These are phyloP conservation scores for Citeromyces matritensis DNA, from an alignment of 805 yeast genomes.

Conservation along the genomic window DNA sequence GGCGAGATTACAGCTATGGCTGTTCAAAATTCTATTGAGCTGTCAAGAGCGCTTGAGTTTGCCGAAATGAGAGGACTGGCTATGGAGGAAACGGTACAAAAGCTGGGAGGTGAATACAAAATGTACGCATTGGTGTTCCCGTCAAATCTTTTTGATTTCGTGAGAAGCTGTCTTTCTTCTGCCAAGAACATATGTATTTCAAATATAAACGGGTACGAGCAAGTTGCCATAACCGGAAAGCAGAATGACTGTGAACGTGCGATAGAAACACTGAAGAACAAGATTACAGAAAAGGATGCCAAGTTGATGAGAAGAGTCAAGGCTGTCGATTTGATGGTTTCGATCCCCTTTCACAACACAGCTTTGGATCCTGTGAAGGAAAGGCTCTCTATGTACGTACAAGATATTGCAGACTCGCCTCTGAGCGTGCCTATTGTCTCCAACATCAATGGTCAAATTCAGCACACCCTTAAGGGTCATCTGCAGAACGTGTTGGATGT, in stretches of 20 bases:
- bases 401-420: not conserved
- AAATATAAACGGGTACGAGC: constrained; percentile 17
- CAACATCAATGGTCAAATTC: constrained; percentile 12
- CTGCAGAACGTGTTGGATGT: constrained; percentile 13
- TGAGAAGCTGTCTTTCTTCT: constrained; percentile 1
- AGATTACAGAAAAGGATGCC: constrained; percentile 2
- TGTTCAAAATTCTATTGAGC: constrained; percentile 10
- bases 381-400: constrained; percentile 5
- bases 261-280: constrained; percentile 5
- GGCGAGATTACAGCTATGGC: constrained; percentile 17
- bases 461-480: constrained; percentile 6
- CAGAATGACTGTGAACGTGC: constrained; percentile 5
- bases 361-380: constrained; percentile 12
- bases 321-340: constrained; percentile 12
- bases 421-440: constrained; percentile 13
- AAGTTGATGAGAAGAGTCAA: constrained; percentile 11
- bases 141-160: constrained; percentile 8
- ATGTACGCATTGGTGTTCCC: constrained; percentile 16
- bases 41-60: constrained; percentile 11
- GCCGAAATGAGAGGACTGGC: constrained; percentile 13
- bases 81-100: constrained; percentile 13
- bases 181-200: constrained; percentile 4
- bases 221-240: constrained; percentile 16
- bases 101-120: constrained; percentile 12
- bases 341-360: constrained; percentile 18